Evolutionary conservation across 2,329 filamentous ascomycete species (phyloP), one percentile per base, ranked within the genome.

Genomic region (Juglanconis oblonga): DNA sequence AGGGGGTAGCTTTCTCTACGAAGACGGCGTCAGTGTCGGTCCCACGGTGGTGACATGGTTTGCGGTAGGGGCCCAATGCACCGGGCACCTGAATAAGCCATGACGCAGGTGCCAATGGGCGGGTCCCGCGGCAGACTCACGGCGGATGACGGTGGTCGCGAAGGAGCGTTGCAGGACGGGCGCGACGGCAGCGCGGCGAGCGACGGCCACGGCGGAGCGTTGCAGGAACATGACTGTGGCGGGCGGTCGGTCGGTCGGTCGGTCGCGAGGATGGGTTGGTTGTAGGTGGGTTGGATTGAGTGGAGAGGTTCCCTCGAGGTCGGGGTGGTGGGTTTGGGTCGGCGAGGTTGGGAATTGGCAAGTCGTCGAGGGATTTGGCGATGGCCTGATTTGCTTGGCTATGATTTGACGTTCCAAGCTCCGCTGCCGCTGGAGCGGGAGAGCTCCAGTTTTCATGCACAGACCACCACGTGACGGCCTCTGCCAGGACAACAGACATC

Each of bases 161-260:
- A 88, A 86, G 75, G 77, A 80, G 74, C 86, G 85, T 69, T 80
- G 79, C 71, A 81, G 74, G 65, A 77, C 75, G 66, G 84, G 82
- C 59, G 76, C 69, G 64, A 79, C 77, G 71, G 80, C 79, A 63
- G 80, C 85, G 64, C 86, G 83, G 74, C 86, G 85, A 71, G 84
- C 85, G 72, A 79, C 83, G 68, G 81, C 77, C 67, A 85, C 71
- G 73, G 81, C 84, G 71, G 85, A 80, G 73, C 86, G 86, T 80
- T 86, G 83, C 73, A 88, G 73, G 69, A 87, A 85, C 86, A 88
- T 87, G 70, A 70, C 40, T 42, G 38, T 24, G 32, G 17, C 73
- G 74, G 70, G 3, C 44, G n/a, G 17, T 24, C 65, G 66, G 66
- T 61, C 65, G 64, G 69, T 69, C 67, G 67, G 44, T 38, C 38